Base-by-base conservation (phyloP, 2,329 filamentous ascomycete genomes). In the Fusarium setosum region DNA sequence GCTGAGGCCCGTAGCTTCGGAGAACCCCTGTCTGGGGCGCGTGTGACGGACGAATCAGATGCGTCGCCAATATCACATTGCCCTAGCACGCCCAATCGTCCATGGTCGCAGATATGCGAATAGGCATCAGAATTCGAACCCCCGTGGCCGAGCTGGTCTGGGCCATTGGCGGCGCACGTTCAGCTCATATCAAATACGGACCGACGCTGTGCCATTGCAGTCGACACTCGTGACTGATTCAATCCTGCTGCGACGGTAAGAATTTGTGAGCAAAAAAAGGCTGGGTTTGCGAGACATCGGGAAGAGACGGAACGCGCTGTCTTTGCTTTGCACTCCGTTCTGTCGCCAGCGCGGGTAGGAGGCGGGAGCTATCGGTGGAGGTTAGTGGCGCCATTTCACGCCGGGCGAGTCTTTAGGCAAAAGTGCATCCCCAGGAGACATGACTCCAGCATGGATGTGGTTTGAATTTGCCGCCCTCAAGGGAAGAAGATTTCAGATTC, bases 61-160 rank as follows among this genome's bases (percentile, higher is more conserved):
- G 61, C 58, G 54, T 18, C 41, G 51, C 44, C 50, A 64, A 63
- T 62, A 70, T 59, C 71, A 73, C 71, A 72, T 70, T 73, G 65
- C 55, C 31, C 58, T 38, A 54, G 45, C 37, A 41, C 35, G 56
- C 40, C 61, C 63, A 72, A 67, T 63, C 58, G 57, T 37, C 26
- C 41, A 53, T 56, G 26, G 32, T 32, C 35, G 38, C 15, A 18
- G 31, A 35, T 55, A 63, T 53, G 55, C 69, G 69, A 72, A 72
- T 72, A 20, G 53, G 52, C 51, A 63, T 68, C 50, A 41, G 24
- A 60, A 61, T 61, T 50, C 52, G 21, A 58, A 32, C 65, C 69
- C 69, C 53, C 70, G 69, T 72, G 70, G 57, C 26, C 48, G 40
- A 55, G 34, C 12, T 48, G 45, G 42, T 68, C 48, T 68, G 63